Conservation (phyloP, 129 eudicot genomes). For the Saussurea involucrata region DNA sequence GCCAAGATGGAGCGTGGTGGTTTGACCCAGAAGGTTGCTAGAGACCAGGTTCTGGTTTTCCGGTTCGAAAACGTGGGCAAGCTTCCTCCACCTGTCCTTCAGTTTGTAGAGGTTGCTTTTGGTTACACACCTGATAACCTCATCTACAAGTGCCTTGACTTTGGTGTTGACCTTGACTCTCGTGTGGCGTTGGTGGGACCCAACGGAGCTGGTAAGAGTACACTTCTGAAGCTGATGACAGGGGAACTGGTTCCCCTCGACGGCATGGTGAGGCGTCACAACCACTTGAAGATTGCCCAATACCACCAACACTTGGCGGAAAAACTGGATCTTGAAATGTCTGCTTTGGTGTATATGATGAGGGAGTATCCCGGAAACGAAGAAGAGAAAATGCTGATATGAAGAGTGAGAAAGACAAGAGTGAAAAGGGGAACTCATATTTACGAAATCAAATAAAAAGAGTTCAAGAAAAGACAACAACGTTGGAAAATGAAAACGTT, state of each 20-base stretch:
- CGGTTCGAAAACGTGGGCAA: conserved; percentile 84
- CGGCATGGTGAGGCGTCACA: conserved; percentile 90
- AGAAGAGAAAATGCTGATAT: conserved; percentile 92
- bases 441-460: too few relatives aligned
- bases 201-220: conserved; percentile 88
- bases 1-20: conserved; percentile 99
- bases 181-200: conserved; percentile 83
- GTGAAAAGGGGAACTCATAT: too few relatives aligned
- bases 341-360: conserved; percentile 74
- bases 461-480: too few relatives aligned
- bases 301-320: conserved; percentile 92
- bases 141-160: conserved; percentile 66
- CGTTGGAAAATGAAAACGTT: too few relatives aligned
- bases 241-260: conserved; percentile 68
- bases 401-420: too few relatives aligned
- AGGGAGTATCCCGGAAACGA: conserved; percentile 81
- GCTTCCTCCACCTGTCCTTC: conserved; percentile 97
- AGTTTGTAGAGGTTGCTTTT: conserved; percentile 81
- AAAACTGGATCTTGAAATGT: conserved; percentile 74
- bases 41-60: conserved; percentile 71
- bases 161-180: conserved; percentile 81
- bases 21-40: conserved; percentile 72
- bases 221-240: conserved; percentile 88
- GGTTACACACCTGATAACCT: conserved; percentile 86
- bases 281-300: conserved; percentile 77